A percentile compares a stretch with the other conserved stretches of the same genome.
Conservation (phyloP, 306 rosid species). For the Castanea mollissima region DNA sequence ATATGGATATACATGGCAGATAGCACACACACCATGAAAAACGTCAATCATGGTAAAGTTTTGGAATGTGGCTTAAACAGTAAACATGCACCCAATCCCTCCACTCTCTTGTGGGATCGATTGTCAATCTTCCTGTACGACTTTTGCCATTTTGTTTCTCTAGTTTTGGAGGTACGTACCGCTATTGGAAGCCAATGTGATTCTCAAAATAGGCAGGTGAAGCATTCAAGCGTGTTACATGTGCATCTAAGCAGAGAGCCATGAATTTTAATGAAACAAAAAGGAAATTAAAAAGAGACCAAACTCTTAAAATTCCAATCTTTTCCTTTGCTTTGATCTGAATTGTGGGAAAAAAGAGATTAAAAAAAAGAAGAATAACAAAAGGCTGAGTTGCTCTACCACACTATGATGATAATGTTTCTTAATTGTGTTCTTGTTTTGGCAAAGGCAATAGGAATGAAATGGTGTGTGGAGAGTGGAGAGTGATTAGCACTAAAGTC, state of each 20-base stretch:
- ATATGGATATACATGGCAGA: neutral
- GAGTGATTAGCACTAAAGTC: neutral
- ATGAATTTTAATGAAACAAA: neutral
- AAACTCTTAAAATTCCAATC: neutral
- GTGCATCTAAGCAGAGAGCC: neutral
- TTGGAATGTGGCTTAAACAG: neutral
- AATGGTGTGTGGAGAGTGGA: slow-evolving; percentile 7
- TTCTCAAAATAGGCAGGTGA: slow-evolving; percentile 9
- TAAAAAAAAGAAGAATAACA: neutral
- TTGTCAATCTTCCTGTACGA: slow-evolving; percentile 23
- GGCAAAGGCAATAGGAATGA: slow-evolving; percentile 29
- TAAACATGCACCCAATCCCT: slow-evolving; percentile 2
- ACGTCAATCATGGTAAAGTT: neutral
- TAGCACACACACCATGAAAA: neutral
- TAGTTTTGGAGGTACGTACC: neutral
- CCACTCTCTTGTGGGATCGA: slow-evolving; percentile 2
- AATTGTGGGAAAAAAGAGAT: neutral
- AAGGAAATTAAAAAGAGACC: neutral
- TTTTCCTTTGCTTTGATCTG: neutral
- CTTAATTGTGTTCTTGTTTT: slow-evolving; percentile 23
- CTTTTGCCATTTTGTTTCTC: slow-evolving; percentile 5
- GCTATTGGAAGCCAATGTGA: neutral
- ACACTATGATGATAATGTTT: slow-evolving; percentile 15
- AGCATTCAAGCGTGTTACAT: neutral
- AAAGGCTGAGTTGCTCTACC: neutral